These are phyloP conservation scores for Mycena vitilis DNA, from an alignment of 768 basidiomycete species.

Conservation along the genomic window DNA sequence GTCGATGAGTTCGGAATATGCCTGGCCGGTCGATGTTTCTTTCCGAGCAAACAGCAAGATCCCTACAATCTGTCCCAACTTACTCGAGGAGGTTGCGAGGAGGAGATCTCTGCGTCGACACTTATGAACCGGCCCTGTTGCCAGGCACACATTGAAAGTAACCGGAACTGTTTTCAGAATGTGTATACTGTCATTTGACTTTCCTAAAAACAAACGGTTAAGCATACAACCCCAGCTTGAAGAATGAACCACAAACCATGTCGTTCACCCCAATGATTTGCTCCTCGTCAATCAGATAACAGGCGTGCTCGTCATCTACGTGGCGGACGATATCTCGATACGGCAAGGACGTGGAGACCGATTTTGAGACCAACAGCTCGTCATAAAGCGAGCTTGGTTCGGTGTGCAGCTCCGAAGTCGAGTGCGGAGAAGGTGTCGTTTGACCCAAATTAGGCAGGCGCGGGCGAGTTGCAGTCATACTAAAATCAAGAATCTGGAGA, in stretches of 20 bases:
- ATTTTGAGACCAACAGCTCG: background rate
- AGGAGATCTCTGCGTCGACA: too few species aligned
- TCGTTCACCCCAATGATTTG: slow-evolving; percentile 11
- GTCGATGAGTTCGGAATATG: too few species aligned
- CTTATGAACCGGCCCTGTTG: too few species aligned
- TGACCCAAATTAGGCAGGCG: background rate
- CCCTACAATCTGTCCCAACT: too few species aligned
- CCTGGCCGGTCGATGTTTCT: too few species aligned
- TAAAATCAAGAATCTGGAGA: slow-evolving; percentile 31
- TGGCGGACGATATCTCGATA: background rate
- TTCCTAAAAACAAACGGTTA: background rate
- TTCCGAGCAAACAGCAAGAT: too few species aligned
- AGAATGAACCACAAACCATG: background rate
- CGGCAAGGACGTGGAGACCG: slow-evolving; percentile 7
- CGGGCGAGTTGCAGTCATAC: slow-evolving; percentile 7
- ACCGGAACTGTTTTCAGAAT: background rate
- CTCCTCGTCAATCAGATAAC: slow-evolving; percentile 13
- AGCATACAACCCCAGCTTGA: background rate
- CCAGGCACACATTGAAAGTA: too few species aligned
- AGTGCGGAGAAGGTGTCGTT: background rate
- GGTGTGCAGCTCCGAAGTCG: background rate
- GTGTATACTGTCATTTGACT: slow-evolving; percentile 13
- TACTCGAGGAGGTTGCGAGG: too few species aligned
- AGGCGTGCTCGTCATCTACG: background rate
- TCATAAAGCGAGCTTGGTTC: slow-evolving; percentile 14